phyloP scores from a whole-genome alignment of 208 protist genomes.

The Wallacemonas collosoma region DNA sequence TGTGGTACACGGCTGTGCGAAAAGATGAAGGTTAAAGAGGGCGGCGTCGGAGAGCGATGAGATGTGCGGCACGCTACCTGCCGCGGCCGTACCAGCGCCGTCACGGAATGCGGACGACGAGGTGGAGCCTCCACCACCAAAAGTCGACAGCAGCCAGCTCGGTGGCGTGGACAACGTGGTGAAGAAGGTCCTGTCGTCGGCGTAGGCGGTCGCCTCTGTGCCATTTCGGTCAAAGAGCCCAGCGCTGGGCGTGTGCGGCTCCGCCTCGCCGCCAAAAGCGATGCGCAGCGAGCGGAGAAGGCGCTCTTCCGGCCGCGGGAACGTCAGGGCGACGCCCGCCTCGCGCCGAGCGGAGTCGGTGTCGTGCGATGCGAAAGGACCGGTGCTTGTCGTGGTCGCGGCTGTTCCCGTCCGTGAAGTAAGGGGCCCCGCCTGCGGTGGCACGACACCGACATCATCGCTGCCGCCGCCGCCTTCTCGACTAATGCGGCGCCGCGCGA shows the following conservation, averaged over 20 bases:
- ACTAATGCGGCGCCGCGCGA: not conserved
- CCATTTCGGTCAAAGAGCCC: no score
- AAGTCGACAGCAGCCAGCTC: not conserved
- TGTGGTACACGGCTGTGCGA: conserved; percentile 62
- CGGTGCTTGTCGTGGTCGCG: no score
- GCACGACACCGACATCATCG: no score
- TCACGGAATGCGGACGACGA: not conserved
- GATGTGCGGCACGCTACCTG: conserved; percentile 34
- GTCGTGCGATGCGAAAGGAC: no score
- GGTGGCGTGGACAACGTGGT: not conserved
- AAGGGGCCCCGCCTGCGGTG: no score
- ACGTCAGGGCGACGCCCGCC: not conserved
- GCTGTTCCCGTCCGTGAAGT: no score
- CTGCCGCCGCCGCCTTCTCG: not conserved
- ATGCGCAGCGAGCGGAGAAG: not conserved
- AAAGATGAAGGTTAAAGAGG: conserved; percentile 67
- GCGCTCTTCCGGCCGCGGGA: not conserved
- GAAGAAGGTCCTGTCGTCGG: not conserved
- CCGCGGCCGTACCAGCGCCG: not conserved
- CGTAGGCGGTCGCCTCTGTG: no score
- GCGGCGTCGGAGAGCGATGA: conserved; percentile 41
- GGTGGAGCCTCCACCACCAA: conserved; percentile 1
- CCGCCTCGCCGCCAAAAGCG: conserved; percentile 4
- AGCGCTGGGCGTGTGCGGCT: not conserved
- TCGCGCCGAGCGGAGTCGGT: no score